Base-by-base conservation (phyloP, 164 flowering plant species). In the Aristolochia californica region DNA sequence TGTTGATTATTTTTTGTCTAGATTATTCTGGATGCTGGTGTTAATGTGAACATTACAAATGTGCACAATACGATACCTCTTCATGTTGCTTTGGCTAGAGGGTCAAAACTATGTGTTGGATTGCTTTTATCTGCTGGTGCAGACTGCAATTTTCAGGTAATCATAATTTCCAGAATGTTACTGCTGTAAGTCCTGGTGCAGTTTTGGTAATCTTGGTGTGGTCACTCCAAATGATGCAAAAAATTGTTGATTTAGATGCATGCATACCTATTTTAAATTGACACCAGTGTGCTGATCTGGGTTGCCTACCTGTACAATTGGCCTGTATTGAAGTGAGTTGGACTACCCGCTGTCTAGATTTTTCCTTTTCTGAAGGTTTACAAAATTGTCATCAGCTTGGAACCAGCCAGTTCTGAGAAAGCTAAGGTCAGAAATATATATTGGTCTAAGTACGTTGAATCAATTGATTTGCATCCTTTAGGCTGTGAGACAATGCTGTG, bases 81-180 rank as follows among this genome's bases (percentile, higher is more conserved):
- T 51, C 99, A 94, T 75, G 88, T 90, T 58, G 99, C 99, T 22
- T 74, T 94, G 75, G 90, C 91, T 55, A 81, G 99, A 80, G 99
- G 99, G 60, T 87, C 99, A 60, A 88, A 83, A 45, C 75, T 77
- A 50, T 90, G 99, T 73, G 91, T 94, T 58, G 95, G 83, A 25
- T 70, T 94, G 77, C 96, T 94, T 49, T 67, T 94, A 66, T 75
- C 84, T 63, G 67, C 90, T 68, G 96, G 97, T 56, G 95, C 99
- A 62, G 70, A 90, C 66, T 87, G 80, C 67, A 94, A 90, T 68
- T 65, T 85, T 67, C 97, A 90, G 97, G 99, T 93, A 34, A 23
- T 18, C 54, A 5, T n/a, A 2, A 12, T 57, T 45, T 21, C 25
- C 18, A 44, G 18, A 18, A 22, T 18, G 23, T 51, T 51, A 2